A percentile compares a stretch with the other conserved stretches of the same genome.
Conservation (phyloP, 2,329 filamentous ascomycete species). For the Fusarium mundagurra region DNA sequence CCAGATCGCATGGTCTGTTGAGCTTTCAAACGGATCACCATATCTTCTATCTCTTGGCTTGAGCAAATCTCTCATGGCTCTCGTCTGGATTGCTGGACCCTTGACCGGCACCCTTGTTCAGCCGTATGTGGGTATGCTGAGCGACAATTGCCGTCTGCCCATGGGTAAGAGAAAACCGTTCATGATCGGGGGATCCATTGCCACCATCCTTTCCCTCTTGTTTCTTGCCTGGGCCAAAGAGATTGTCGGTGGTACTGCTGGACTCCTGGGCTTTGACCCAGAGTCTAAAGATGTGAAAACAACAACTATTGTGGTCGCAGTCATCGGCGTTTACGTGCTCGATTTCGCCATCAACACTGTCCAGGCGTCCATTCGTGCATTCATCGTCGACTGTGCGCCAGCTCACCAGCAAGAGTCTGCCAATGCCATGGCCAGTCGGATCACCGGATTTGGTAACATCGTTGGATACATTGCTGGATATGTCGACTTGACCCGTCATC, state of each 20-base stretch:
- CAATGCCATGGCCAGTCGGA: constrained; percentile 92
- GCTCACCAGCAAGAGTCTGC: constrained; percentile 93
- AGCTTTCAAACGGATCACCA: constrained; percentile 91
- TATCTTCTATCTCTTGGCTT: constrained; percentile 83
- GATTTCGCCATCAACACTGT: constrained; percentile 98
- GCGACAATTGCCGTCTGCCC: constrained; percentile 77
- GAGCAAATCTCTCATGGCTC: constrained; percentile 83
- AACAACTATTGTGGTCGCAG: constrained; percentile 79
- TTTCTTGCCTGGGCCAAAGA: constrained; percentile 79
- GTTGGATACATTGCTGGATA: constrained; percentile 90
- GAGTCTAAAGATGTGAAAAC: constrained; percentile 72
- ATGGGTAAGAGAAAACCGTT: constrained; percentile 87
- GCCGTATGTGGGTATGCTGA: constrained; percentile 83
- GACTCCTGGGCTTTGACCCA: constrained; percentile 75
- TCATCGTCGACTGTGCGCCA: constrained; percentile 92
- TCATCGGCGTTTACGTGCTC: constrained; percentile 86
- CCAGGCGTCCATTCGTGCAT: constrained; percentile 89
- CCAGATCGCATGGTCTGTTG: constrained; percentile 95
- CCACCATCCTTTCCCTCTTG: constrained; percentile 74
- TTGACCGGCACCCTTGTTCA: constrained; percentile 82
- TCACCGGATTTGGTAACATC: constrained; percentile 90
- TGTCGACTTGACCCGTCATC: constrained; percentile 75
- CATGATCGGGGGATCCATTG: constrained; percentile 75
- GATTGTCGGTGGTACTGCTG: constrained; percentile 73
- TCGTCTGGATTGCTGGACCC: constrained; percentile 87